A percentile compares a stretch with the other conserved stretches of the same genome.
Conservation (phyloP, 2,329 filamentous ascomycete genomes). For the Fusarium continuum region DNA sequence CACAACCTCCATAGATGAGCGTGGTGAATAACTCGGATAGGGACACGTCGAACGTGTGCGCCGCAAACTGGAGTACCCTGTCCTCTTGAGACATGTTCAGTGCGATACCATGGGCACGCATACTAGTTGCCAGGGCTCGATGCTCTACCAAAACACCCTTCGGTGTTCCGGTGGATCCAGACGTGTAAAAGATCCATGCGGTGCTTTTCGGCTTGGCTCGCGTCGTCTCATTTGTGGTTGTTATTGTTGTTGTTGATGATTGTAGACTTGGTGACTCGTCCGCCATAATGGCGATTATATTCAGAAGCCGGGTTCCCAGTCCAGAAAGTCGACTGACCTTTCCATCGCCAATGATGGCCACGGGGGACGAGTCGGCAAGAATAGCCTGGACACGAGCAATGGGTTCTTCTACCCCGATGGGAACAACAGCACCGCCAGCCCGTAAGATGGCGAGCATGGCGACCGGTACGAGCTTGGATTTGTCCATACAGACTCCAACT, state of each 20-base stretch:
- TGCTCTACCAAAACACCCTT: not conserved
- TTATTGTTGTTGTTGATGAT: not conserved
- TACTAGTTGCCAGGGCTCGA: not conserved
- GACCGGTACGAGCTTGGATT: not conserved
- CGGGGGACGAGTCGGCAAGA: not conserved
- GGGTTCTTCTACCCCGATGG: not conserved
- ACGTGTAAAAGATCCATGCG: conserved; percentile 6
- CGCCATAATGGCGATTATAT: not conserved
- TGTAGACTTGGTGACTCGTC: not conserved
- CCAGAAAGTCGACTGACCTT: too few relatives aligned
- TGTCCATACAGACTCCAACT: conserved; percentile 8
- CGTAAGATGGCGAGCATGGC: not conserved
- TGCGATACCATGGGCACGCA: not conserved
- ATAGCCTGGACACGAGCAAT: not conserved
- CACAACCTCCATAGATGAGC: not conserved
- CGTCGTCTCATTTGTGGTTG: not conserved
- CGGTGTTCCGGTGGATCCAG: not conserved
- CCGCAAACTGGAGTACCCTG: not conserved
- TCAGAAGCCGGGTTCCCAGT: not conserved
- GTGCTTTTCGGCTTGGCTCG: not conserved
- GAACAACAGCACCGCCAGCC: not conserved
- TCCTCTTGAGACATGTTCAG: not conserved
- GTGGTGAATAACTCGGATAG: conserved; percentile 3
- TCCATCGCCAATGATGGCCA: not conserved
- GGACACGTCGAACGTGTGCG: not conserved